Evolutionary conservation across 208 protist species (phyloP).

Genomic region (Leishmania amazonensis): DNA sequence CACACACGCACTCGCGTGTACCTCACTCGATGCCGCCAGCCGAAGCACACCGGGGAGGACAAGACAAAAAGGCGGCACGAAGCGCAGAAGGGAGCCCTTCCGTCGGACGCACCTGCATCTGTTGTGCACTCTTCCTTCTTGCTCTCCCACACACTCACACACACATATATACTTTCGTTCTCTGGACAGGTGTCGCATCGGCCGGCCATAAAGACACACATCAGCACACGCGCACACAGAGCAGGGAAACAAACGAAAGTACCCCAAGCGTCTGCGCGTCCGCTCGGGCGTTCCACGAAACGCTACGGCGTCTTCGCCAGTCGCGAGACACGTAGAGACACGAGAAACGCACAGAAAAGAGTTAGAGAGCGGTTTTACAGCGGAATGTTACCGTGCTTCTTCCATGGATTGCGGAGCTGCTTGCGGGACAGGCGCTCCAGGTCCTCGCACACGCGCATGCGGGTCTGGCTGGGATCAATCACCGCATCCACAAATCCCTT

Average conservation of each 20-base stretch:
- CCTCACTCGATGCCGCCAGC: too few relatives aligned
- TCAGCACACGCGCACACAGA: background rate
- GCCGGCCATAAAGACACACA: background rate
- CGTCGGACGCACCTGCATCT: background rate
- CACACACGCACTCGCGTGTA: background rate
- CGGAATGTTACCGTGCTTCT: slow-evolving; percentile 97
- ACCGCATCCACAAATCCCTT: slow-evolving; percentile 96
- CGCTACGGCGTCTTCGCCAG: background rate
- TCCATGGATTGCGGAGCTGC: slow-evolving; percentile 82
- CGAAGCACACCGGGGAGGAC: background rate
- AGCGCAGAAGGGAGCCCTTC: background rate
- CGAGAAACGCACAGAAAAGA: background rate
- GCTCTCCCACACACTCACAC: too few relatives aligned
- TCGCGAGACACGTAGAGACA: background rate
- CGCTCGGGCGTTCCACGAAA: background rate
- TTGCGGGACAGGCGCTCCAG: slow-evolving; percentile 92
- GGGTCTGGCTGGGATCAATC: slow-evolving; percentile 89
- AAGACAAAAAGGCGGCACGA: background rate
- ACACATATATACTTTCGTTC: background rate
- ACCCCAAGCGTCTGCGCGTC: background rate
- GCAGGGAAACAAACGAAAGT: too few relatives aligned
- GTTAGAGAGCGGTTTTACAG: slow-evolving; percentile 55
- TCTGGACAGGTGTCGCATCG: background rate
- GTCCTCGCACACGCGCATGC: slow-evolving; percentile 90
- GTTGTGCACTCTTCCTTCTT: background rate